Evolutionary conservation across 495 filamentous ascomycete genomes (phyloP).

Genomic region (Venustampulla echinocandica): DNA sequence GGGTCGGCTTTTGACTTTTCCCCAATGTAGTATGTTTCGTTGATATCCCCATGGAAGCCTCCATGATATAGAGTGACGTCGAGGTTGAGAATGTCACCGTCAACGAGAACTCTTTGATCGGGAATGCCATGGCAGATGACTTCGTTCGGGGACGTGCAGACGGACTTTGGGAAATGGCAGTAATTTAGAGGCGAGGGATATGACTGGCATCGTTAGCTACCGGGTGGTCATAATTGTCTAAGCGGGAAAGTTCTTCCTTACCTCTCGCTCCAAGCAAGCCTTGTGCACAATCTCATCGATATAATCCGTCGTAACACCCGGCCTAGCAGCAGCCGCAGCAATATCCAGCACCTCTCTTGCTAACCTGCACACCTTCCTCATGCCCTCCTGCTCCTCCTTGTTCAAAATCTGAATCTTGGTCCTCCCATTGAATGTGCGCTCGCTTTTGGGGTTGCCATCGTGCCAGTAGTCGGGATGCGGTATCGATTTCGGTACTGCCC

Average conservation of each 20-base stretch:
- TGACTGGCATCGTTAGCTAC: constrained; percentile 48
- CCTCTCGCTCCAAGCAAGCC: constrained; percentile 86
- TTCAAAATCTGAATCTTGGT: constrained; percentile 79
- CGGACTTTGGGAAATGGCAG: constrained; percentile 91
- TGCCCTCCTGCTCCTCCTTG: constrained; percentile 61
- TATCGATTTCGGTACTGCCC: constrained; percentile 73
- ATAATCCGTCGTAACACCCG: constrained; percentile 92
- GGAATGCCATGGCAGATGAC: constrained; percentile 94
- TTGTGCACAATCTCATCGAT: constrained; percentile 95
- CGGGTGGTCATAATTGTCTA: neutral
- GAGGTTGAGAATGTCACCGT: constrained; percentile 85
- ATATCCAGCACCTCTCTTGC: constrained; percentile 91
- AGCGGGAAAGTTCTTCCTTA: constrained; percentile 34
- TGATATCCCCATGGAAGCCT: constrained; percentile 81
- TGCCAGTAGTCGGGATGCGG: constrained; percentile 74
- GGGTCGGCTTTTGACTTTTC: constrained; percentile 63
- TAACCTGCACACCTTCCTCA: constrained; percentile 87
- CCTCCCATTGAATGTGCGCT: constrained; percentile 51
- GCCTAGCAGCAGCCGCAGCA: constrained; percentile 67
- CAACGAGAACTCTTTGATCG: constrained; percentile 65
- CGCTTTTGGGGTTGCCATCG: constrained; percentile 74
- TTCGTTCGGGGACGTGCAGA: constrained; percentile 94
- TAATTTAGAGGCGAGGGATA: constrained; percentile 98
- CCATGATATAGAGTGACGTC: constrained; percentile 83
- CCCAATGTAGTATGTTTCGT: constrained; percentile 89